Conservation (phyloP, 1,284 basidiomycete genomes). For the Calocybe gambosa region DNA sequence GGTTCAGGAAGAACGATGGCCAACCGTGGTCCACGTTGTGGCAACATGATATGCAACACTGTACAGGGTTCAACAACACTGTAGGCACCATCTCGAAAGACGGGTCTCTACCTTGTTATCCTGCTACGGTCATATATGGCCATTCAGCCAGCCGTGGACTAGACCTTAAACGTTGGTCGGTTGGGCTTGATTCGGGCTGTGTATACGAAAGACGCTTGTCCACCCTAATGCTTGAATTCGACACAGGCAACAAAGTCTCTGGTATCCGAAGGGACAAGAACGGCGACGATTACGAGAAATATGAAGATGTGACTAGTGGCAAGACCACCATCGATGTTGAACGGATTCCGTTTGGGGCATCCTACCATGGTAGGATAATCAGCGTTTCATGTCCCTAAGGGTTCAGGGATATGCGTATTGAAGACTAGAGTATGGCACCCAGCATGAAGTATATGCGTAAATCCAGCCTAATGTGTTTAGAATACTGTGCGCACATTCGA, state of each 20-base stretch:
- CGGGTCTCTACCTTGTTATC: conserved; percentile 54
- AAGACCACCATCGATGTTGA: background rate
- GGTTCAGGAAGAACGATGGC: conserved; percentile 42
- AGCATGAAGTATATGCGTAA: background rate
- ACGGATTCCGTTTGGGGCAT: conserved; percentile 22
- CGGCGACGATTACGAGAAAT: conserved; percentile 5
- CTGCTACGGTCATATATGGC: conserved; percentile 77
- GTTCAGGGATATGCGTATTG: background rate
- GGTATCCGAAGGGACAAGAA: background rate
- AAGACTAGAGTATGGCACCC: background rate
- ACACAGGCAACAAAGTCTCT: background rate
- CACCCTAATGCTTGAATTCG: conserved; percentile 46
- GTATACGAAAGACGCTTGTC: conserved; percentile 51
- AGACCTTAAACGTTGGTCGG: conserved; percentile 71
- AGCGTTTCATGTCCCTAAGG: conserved; percentile 16
- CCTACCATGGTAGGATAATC: conserved; percentile 21
- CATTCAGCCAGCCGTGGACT: conserved; percentile 73
- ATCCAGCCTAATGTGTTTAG: too few relatives aligned
- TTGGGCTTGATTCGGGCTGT: conserved; percentile 81
- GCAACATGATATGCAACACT: conserved; percentile 66
- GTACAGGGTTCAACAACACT: conserved; percentile 42
- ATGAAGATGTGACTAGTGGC: background rate
- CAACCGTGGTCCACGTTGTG: conserved; percentile 71
- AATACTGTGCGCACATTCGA: too few relatives aligned
- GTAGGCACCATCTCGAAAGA: conserved; percentile 17